Evolutionary conservation across 2,329 filamentous ascomycete species (phyloP).

Genomic region (Ilyonectria sp.): DNA sequence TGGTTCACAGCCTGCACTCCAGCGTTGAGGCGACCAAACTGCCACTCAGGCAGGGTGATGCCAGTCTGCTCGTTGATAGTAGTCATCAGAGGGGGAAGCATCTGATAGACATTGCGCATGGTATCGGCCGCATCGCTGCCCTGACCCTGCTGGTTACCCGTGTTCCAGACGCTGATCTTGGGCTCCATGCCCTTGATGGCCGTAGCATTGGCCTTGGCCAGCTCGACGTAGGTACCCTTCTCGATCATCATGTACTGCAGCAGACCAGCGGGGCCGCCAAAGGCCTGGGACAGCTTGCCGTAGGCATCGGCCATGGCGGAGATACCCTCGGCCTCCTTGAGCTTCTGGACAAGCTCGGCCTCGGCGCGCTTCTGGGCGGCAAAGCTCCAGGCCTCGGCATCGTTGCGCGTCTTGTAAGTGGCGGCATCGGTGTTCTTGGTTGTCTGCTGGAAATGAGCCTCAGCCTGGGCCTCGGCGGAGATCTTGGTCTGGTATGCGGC

Average conservation of each 20-base stretch:
- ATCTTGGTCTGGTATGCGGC: constrained; percentile 65
- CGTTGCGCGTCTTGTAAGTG: constrained; percentile 65
- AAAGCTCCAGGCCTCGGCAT: constrained; percentile 59
- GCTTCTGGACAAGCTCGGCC: constrained; percentile 70
- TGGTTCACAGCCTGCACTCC: constrained; percentile 51
- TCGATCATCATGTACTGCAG: constrained; percentile 92
- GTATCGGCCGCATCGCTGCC: constrained; percentile 67
- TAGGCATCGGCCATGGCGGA: constrained; percentile 87
- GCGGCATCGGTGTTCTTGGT: constrained; percentile 80
- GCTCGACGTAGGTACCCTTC: constrained; percentile 82
- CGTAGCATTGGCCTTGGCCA: constrained; percentile 83
- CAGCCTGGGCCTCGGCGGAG: constrained; percentile 64
- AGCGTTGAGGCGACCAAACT: constrained; percentile 67
- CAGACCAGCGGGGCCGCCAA: constrained; percentile 84
- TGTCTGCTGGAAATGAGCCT: constrained; percentile 72
- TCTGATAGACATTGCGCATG: constrained; percentile 88
- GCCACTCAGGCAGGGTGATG: constrained; percentile 84
- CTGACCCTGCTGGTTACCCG: constrained; percentile 68
- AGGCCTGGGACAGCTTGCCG: constrained; percentile 76
- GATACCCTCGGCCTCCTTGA: constrained; percentile 84
- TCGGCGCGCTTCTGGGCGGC: constrained; percentile 67
- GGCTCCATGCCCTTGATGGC: constrained; percentile 85
- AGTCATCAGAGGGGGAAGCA: constrained; percentile 83
- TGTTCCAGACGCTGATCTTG: constrained; percentile 95
- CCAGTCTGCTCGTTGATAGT: constrained; percentile 94